phyloP scores from a whole-genome alignment of 179 eudicot species.

The Camellia oleifera region DNA sequence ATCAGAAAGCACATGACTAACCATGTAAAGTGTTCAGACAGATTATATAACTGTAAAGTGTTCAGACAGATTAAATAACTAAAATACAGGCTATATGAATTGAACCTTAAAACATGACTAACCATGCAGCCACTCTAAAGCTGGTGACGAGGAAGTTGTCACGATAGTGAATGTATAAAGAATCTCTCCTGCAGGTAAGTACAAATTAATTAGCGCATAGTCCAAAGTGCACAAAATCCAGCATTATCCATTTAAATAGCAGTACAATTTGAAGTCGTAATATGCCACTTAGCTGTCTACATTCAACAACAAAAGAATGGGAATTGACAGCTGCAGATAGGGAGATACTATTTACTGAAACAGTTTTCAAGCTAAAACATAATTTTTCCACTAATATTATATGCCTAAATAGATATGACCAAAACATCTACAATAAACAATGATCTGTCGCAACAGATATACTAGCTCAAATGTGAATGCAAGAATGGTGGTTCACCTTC shows the following conservation, averaged over 20 bases:
- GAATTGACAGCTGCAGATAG: background rate
- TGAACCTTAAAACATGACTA: slow-evolving; percentile 20
- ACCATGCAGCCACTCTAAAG: slow-evolving; percentile 91
- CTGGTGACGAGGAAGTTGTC: slow-evolving; percentile 79
- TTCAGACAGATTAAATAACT: background rate
- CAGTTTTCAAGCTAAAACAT: background rate
- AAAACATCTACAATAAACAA: background rate
- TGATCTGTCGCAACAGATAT: background rate
- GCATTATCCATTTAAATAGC: background rate
- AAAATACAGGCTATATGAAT: background rate
- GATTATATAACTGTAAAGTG: background rate
- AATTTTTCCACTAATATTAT: background rate
- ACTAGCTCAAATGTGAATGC: background rate
- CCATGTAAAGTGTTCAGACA: background rate
- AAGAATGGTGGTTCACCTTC: slow-evolving; percentile 54
- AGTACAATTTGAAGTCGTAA: background rate
- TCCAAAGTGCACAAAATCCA: slow-evolving; percentile 5
- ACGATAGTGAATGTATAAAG: slow-evolving; percentile 80
- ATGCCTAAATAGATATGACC: background rate
- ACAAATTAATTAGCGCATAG: background rate
- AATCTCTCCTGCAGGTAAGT: slow-evolving; percentile 59
- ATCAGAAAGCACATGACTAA: background rate
- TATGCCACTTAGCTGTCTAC: background rate
- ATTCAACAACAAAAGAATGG: slow-evolving; percentile 3
- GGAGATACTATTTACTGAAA: background rate